Evolutionary conservation across 305 asterid genomes (phyloP).

Genomic region (Salvia sclarea): DNA sequence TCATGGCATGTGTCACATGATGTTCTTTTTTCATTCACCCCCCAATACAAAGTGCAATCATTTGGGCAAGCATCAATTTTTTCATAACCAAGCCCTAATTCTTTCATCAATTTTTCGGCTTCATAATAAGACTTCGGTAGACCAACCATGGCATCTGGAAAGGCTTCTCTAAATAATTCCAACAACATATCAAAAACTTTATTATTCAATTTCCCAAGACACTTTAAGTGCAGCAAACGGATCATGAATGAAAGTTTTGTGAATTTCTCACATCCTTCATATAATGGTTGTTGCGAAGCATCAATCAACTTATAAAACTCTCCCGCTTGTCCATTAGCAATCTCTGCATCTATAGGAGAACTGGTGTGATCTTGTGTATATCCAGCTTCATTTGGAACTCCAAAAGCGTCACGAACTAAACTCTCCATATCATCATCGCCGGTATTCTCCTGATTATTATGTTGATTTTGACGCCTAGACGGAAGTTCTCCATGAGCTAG

Average conservation of each 20-base stretch:
- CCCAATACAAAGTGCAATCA: neutral
- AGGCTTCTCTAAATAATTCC: neutral
- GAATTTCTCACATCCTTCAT: conserved; percentile 7
- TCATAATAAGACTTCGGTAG: neutral
- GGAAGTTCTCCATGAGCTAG: conserved; percentile 1
- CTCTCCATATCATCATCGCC: neutral
- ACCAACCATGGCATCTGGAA: conserved; percentile 1
- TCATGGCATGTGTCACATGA: conserved; percentile 2
- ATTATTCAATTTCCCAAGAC: neutral
- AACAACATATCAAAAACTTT: neutral
- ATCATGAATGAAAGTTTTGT: neutral
- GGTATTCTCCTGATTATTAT: neutral
- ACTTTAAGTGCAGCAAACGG: neutral
- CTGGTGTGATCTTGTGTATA: neutral
- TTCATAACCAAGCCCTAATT: neutral
- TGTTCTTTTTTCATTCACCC: neutral
- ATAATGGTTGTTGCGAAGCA: neutral
- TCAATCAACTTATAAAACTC: conserved; percentile 4
- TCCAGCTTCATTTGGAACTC: neutral
- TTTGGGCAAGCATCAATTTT: neutral
- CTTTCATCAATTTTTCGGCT: neutral
- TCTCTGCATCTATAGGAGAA: neutral
- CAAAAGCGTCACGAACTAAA: conserved; percentile 10
- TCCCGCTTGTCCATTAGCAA: neutral
- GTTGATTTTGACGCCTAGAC: neutral